Evolutionary conservation across 2,329 filamentous ascomycete species (phyloP), one percentile per base, ranked within the genome.

Genomic region (Graphilbum fragrans): DNA sequence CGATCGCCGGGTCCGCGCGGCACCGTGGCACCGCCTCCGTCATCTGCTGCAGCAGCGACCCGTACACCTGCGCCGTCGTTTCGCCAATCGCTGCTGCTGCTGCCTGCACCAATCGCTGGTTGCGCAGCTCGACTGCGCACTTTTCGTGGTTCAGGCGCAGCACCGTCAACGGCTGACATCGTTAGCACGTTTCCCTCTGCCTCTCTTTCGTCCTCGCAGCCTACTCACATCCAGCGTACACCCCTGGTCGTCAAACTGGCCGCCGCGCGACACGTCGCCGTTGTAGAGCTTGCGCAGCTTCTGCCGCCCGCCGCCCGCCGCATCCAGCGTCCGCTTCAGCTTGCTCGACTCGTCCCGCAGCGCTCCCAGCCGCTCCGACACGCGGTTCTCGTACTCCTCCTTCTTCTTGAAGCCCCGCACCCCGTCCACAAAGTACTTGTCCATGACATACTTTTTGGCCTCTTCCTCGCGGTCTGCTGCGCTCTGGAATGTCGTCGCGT

Each of bases 91-190:
- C 69, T 41, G 82, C 75, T 39, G 78, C 70, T 1, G 79, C 86
- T 43, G 87, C 74, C n/a, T 77, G 69, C 40, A 81, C 76, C 3
- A 96, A 76, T 18, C 78, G 76, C 48, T 80, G 73, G 52, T 86
- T 94, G 43, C 90, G 84, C 47, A 94, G 68, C 38, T 84, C 79
- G 10, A 95, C 84, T 7, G 81, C 67, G 45, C 86, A 85, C 58
- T 90, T 93, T 42, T 88, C 82, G 53, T 86, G 81, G 55, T 94
- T 95, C 41, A 95, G 68, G 22, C 81, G 77, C 38, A 96, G 67
- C 29, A 88, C 70, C 48, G 87, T 67, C 44, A 82, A 74, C 38
- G 77, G 72, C 80, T 93, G 55, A 2, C n/a, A n/a, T 22, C 39
- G 51, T 60, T 50, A 63, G 55, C 29, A 14, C 11, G 5, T 14